Base-by-base conservation (phyloP, 768 basidiomycete genomes). In the Tubosaeta brunneosetosa region DNA sequence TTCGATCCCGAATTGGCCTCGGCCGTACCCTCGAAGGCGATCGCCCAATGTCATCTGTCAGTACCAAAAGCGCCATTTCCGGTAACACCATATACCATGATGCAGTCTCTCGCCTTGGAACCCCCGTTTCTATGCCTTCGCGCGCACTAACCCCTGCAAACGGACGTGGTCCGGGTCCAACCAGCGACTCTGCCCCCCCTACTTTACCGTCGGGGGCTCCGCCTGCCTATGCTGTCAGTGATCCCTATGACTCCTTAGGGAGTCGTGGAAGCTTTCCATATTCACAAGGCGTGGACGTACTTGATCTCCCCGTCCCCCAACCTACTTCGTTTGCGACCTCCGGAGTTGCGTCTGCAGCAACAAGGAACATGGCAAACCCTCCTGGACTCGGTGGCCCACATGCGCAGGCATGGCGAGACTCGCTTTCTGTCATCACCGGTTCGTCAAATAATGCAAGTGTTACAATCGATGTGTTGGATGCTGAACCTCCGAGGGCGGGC, bases 51-150 rank as follows among this genome's bases (percentile, higher is more conserved):
- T 88, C 87, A 0, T 72, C 72, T 44, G 69, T 80, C 36, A 88
- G 85, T 50, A 74, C 70, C 17, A 72, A 68, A 52, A 86, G 84
- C 49, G 76, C 70, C 6, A 53, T 71, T 13, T 81, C 79, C 1
- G 84, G 79, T 4, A 75, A 71, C 29, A 85, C 84, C 0, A 59
- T 84, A 3, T 88, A 82, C 57, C 81, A 82, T 55, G 85, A 87
- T 59, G 85, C 86, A 0, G 52, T 66, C 4, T 84, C 83, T 0
- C 67, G 69, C 10, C 66, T 74, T 11, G 67, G 58, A 2, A 80
- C 81, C 3, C 77, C 80, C 19, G 59, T 70, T 6, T 63, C 63
- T 11, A 50, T 69, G 16, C 74, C 77, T 44, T 73, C 74, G 6
- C 69, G 77, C 34, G 81, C 78, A 9, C 46, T 78, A 51, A 78